These are phyloP conservation scores for Aureobasidium sp. DNA, from an alignment of 2,329 filamentous ascomycete genomes.

Conservation along the genomic window DNA sequence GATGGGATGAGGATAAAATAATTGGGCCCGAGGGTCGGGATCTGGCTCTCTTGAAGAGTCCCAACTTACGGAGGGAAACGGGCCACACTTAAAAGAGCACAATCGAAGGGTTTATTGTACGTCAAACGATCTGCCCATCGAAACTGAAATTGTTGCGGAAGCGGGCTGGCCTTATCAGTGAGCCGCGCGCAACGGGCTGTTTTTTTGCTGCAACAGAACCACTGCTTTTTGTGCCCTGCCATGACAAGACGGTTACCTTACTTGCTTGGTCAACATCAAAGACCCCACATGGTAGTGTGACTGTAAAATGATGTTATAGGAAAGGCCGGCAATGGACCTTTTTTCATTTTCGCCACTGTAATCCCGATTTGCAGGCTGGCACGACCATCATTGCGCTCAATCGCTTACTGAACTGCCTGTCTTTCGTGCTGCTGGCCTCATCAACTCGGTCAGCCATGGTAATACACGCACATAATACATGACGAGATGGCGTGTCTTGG, in stretches of 20 bases:
- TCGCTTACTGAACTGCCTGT: neutral
- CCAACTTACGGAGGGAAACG: slow-evolving; percentile 18
- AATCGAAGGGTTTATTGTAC: slow-evolving; percentile 18
- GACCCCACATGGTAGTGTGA: slow-evolving; percentile 2
- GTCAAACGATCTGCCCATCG: slow-evolving; percentile 20
- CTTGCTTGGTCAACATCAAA: neutral
- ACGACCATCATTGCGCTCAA: slow-evolving; percentile 1
- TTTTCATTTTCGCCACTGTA: neutral
- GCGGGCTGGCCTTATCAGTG: slow-evolving; percentile 14
- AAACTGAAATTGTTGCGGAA: slow-evolving; percentile 11
- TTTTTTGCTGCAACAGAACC: neutral
- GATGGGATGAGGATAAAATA: slow-evolving; percentile 14
- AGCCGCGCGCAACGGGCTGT: slow-evolving; percentile 6
- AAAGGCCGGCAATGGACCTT: neutral
- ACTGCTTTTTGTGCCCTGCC: neutral
- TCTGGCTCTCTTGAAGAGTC: slow-evolving; percentile 10
- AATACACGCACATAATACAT: slow-evolving; percentile 4
- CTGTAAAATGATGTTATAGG: neutral
- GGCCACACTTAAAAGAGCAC: slow-evolving; percentile 9
- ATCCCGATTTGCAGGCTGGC: neutral
- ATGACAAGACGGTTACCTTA: neutral
- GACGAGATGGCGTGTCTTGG: slow-evolving; percentile 13
- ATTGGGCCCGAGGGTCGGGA: slow-evolving; percentile 14
- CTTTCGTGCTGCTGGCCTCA: neutral
- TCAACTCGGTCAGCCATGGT: neutral